Percentiles rank a stretch among this genome's conserved stretches.
Evolutionary conservation across 2,329 filamentous ascomycete genomes (phyloP).

Genomic region (Pseudogymnoascus sp.): DNA sequence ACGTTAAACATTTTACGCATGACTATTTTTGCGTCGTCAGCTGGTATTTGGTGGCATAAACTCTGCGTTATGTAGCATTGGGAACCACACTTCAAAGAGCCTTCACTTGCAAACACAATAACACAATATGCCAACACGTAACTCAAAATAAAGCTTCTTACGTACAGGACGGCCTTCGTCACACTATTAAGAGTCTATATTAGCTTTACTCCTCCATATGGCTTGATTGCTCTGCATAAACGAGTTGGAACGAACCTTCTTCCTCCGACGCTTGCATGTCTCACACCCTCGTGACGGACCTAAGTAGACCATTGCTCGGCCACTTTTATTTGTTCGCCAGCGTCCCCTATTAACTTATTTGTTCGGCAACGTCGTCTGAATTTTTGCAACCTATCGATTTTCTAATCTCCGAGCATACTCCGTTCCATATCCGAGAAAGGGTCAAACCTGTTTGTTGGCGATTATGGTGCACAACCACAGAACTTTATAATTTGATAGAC

Average conservation of each 20-base stretch:
- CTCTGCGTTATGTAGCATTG: background rate
- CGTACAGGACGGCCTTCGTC: conserved; percentile 22
- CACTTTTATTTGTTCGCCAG: background rate
- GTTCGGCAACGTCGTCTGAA: background rate
- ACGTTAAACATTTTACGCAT: conserved; percentile 19
- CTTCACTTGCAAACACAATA: background rate
- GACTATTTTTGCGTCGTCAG: conserved; percentile 15
- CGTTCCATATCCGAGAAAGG: background rate
- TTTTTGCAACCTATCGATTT: background rate
- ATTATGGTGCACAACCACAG: background rate
- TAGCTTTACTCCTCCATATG: background rate
- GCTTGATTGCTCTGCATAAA: too few species aligned
- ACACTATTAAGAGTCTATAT: conserved; percentile 14
- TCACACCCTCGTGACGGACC: conserved; percentile 21
- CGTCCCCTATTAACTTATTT: background rate
- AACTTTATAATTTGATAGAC: background rate
- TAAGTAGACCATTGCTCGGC: conserved; percentile 12
- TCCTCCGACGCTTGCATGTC: conserved; percentile 20
- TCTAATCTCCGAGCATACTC: background rate
- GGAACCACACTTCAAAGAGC: background rate
- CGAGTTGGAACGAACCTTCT: conserved; percentile 16
- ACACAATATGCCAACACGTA: background rate
- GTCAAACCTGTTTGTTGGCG: background rate
- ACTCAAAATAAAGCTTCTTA: background rate
- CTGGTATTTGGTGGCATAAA: background rate